A percentile compares a stretch with the other conserved stretches of the same genome.
These are phyloP conservation scores for Alnus glutinosa DNA, from an alignment of 306 rosid genomes.

Conservation along the genomic window DNA sequence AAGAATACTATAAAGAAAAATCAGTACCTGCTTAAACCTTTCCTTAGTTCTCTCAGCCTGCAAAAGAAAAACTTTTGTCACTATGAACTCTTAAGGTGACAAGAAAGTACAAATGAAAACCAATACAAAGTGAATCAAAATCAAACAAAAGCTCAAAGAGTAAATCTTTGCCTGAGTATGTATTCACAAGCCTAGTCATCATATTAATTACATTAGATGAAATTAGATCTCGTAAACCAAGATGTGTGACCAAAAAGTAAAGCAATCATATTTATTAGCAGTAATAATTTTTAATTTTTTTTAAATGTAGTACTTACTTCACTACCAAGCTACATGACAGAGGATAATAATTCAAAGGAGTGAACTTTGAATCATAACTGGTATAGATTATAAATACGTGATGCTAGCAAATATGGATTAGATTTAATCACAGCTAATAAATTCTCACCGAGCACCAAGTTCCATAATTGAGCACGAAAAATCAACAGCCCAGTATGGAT, in stretches of 20 bases:
- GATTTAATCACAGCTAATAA: not conserved
- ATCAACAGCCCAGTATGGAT: not conserved
- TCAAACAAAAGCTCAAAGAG: not conserved
- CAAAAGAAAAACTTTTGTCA: slow-evolving; percentile 30
- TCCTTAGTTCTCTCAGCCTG: slow-evolving; percentile 72
- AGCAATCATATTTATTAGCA: not conserved
- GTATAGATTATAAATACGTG: not conserved
- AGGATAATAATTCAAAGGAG: not conserved
- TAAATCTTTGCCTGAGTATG: not conserved
- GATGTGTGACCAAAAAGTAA: not conserved
- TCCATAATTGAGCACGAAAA: not conserved
- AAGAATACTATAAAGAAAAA: slow-evolving; percentile 17
- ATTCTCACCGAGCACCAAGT: not conserved
- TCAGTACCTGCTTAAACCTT: slow-evolving; percentile 78
- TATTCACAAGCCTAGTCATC: not conserved
- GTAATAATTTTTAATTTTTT: not conserved
- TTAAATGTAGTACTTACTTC: not conserved
- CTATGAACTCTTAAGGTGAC: slow-evolving; percentile 2
- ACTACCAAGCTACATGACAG: not conserved
- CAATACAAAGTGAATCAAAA: slow-evolving; percentile 8
- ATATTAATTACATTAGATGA: not conserved
- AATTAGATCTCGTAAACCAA: not conserved
- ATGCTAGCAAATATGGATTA: not conserved
- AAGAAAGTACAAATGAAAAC: slow-evolving; percentile 16
- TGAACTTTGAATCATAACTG: not conserved